Evolutionary conservation across 2,329 filamentous ascomycete genomes (phyloP).

Genomic region (Pseudodiploospora longispora): DNA sequence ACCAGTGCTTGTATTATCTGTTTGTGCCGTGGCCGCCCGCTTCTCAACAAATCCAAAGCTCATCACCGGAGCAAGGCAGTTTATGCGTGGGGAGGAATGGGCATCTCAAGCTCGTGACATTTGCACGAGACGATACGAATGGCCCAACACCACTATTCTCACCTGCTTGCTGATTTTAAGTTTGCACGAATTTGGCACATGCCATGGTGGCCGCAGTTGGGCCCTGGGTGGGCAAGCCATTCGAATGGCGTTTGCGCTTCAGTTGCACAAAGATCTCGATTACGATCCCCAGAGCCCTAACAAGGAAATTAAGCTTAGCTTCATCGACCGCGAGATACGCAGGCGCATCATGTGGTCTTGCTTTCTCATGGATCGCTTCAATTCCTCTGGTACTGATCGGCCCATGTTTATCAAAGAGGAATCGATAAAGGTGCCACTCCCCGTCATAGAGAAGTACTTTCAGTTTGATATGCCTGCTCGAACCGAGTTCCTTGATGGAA

Average conservation of each 20-base stretch:
- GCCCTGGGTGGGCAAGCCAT: constrained; percentile 91
- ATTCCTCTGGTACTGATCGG: constrained; percentile 87
- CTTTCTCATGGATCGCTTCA: constrained; percentile 95
- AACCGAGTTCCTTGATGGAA: constrained; percentile 74
- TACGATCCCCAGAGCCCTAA: constrained; percentile 65
- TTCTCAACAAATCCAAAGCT: constrained; percentile 86
- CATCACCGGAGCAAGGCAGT: constrained; percentile 62
- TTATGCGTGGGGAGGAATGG: constrained; percentile 86
- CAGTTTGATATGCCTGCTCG: constrained; percentile 83
- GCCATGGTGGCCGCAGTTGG: constrained; percentile 93
- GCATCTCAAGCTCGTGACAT: constrained; percentile 81
- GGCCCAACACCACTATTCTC: constrained; percentile 91
- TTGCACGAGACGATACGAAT: constrained; percentile 78
- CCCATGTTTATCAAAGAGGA: constrained; percentile 89
- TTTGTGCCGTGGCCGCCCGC: constrained; percentile 90
- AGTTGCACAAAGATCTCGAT: constrained; percentile 86
- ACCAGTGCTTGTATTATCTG: constrained; percentile 83
- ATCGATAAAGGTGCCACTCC: constrained; percentile 79
- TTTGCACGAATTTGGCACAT: constrained; percentile 93
- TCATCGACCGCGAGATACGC: constrained; percentile 87
- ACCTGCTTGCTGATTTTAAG: constrained; percentile 84
- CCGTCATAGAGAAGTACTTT: constrained; percentile 84
- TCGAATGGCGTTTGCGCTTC: constrained; percentile 92
- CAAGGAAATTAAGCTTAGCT: constrained; percentile 62
- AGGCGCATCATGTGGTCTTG: constrained; percentile 97